Evolutionary conservation across 352 stramenopile species (phyloP).

Genomic region (Poterioochromonas sp.): DNA sequence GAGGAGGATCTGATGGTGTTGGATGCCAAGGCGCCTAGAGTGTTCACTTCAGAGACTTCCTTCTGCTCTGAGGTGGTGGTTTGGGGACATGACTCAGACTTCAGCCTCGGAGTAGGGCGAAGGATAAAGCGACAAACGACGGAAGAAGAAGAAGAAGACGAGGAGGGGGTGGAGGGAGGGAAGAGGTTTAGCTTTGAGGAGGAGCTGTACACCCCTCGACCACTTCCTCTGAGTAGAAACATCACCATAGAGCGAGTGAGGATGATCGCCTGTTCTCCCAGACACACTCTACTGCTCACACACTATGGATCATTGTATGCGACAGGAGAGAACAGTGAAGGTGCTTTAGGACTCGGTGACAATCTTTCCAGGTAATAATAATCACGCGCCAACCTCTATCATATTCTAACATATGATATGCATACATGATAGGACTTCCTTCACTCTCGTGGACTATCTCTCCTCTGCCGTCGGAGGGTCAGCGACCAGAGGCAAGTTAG

Average conservation of each 20-base stretch:
- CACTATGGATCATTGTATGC: background rate
- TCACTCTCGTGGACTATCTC: too few species aligned
- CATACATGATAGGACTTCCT: background rate
- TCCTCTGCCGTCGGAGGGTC: background rate
- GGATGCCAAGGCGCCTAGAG: background rate
- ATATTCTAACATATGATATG: background rate
- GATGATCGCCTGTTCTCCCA: conserved; percentile 26
- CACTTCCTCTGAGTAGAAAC: background rate
- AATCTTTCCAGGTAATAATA: background rate
- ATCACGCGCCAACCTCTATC: background rate
- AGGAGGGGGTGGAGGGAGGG: background rate
- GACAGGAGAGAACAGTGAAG: conserved; percentile 28
- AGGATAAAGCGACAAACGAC: background rate
- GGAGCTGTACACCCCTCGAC: background rate
- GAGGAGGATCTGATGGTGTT: background rate
- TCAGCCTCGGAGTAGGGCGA: background rate
- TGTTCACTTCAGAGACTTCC: background rate
- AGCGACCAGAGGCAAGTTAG: background rate
- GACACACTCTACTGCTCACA: conserved; percentile 25
- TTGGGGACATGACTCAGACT: background rate
- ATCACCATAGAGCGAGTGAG: conserved; percentile 1
- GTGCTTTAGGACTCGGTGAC: conserved; percentile 8
- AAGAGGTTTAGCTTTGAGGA: conserved; percentile 3
- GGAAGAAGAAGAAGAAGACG: background rate
- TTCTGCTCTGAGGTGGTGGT: conserved; percentile 2